Evolutionary conservation across 805 yeast genomes (phyloP).

Genomic region (Spathaspora sp.): DNA sequence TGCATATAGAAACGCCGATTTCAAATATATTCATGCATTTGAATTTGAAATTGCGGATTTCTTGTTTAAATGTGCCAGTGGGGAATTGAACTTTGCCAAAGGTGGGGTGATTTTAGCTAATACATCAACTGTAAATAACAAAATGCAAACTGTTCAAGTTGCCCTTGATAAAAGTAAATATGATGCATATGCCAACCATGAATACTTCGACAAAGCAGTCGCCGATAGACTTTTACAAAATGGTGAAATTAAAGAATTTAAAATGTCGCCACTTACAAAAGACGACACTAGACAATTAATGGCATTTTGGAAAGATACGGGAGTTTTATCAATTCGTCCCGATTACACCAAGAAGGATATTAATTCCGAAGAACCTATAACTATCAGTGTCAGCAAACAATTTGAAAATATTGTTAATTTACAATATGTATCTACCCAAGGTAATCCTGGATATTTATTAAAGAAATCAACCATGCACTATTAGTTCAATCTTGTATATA

Average conservation of each 20-base stretch:
- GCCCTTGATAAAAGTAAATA: constrained; percentile 32
- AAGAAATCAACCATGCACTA: constrained; percentile 26
- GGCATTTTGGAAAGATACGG: constrained; percentile 27
- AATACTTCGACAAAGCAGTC: constrained; percentile 61
- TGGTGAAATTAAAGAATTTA: constrained; percentile 28
- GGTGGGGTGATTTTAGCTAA: constrained; percentile 70
- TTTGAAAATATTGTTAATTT: constrained; percentile 27
- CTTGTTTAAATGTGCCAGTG: constrained; percentile 52
- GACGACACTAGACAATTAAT: constrained; percentile 28
- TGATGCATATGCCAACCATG: constrained; percentile 33
- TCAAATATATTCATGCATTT: constrained; percentile 52
- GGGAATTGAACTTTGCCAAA: constrained; percentile 45
- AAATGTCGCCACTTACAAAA: constrained; percentile 25
- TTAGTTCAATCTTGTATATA: constrained; percentile 7
- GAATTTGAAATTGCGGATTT: constrained; percentile 63
- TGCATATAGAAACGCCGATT: constrained; percentile 55
- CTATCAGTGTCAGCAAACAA: constrained; percentile 13
- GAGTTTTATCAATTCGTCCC: constrained; percentile 30
- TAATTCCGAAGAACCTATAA: constrained; percentile 6
- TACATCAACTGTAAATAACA: constrained; percentile 47
- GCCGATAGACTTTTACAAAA: constrained; percentile 43
- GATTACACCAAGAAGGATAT: constrained; percentile 24
- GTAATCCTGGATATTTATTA: constrained; percentile 37
- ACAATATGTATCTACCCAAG: constrained; percentile 32
- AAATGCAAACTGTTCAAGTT: constrained; percentile 56